A percentile compares a stretch with the other conserved stretches of the same genome.
phyloP scores from a whole-genome alignment of 139 green algal genomes.

The Coccomyxa sp. region DNA sequence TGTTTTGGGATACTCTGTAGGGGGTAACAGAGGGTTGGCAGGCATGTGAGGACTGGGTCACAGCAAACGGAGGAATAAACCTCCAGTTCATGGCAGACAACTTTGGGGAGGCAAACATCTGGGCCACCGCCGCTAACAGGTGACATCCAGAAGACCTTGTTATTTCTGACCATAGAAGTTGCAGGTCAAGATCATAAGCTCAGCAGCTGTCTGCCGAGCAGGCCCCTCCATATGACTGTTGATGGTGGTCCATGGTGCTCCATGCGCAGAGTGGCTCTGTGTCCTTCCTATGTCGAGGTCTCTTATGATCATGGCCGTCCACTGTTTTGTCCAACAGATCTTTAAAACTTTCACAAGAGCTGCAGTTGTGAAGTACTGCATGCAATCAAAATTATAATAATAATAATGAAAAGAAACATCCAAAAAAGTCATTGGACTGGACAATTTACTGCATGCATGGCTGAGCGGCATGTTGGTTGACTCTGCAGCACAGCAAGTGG shows the following conservation, averaged over 20 bases:
- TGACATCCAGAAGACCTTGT: not conserved
- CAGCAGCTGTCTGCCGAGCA: not conserved
- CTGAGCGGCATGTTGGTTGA: not conserved
- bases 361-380: too few species aligned
- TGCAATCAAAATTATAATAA: too few species aligned
- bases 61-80: slow-evolving; percentile 18
- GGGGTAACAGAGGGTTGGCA: slow-evolving; percentile 39
- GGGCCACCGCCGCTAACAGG: slow-evolving; percentile 43
- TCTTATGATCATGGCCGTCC: too few species aligned
- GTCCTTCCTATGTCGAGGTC: too few species aligned
- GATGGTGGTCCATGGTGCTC: not conserved
- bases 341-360: too few species aligned
- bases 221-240: not conserved
- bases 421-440: too few species aligned
- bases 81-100: slow-evolving; percentile 23
- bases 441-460: too few species aligned
- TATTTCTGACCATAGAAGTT: not conserved
- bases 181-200: not conserved
- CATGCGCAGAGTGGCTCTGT: not conserved
- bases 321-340: too few species aligned
- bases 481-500: slow-evolving; percentile 2
- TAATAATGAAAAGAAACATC: too few species aligned
- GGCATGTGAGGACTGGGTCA: slow-evolving; percentile 37
- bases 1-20: slow-evolving; percentile 7
- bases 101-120: slow-evolving; percentile 37